Conservation (phyloP, 352 stramenopile genomes). For the Pythium dissimile region DNA sequence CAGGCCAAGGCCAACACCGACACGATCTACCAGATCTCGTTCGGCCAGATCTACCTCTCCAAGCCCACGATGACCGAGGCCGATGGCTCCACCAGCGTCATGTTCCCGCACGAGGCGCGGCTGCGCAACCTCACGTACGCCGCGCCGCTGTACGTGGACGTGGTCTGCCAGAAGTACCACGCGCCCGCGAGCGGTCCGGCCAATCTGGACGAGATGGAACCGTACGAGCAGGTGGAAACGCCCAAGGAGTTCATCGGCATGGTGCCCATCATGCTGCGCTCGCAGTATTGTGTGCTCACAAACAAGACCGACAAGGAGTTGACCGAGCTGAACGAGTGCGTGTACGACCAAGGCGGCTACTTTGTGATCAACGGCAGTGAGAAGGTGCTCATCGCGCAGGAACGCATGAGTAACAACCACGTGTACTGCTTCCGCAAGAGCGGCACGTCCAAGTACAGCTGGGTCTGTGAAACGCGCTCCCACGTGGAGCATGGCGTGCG, state of each 20-base stretch:
- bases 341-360: conserved; percentile 99
- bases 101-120: conserved; percentile 99
- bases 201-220: conserved; percentile 85
- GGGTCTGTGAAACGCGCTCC: conserved; percentile 96
- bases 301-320: conserved; percentile 92
- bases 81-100: conserved; percentile 96
- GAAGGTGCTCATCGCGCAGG: conserved; percentile 99
- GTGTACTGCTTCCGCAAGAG: conserved; percentile 99
- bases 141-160: conserved; percentile 98
- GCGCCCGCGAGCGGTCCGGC: conserved; percentile 51
- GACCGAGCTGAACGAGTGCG: conserved; percentile 96
- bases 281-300: conserved; percentile 94
- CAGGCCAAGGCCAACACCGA: conserved; percentile 91
- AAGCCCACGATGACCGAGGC: conserved; percentile 97
- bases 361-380: conserved; percentile 99
- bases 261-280: conserved; percentile 98
- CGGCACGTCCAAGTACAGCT: conserved; percentile 94
- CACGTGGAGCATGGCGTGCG: conserved; percentile 95
- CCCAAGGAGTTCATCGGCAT: conserved; percentile 97
- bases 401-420: conserved; percentile 99
- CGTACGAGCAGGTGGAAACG: conserved; percentile 84
- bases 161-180: conserved; percentile 93
- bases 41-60: conserved; percentile 98
- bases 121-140: conserved; percentile 99
- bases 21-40: conserved; percentile 95